phyloP scores from a whole-genome alignment of 2,329 filamentous ascomycete genomes.

The Alternaria conjuncta region DNA sequence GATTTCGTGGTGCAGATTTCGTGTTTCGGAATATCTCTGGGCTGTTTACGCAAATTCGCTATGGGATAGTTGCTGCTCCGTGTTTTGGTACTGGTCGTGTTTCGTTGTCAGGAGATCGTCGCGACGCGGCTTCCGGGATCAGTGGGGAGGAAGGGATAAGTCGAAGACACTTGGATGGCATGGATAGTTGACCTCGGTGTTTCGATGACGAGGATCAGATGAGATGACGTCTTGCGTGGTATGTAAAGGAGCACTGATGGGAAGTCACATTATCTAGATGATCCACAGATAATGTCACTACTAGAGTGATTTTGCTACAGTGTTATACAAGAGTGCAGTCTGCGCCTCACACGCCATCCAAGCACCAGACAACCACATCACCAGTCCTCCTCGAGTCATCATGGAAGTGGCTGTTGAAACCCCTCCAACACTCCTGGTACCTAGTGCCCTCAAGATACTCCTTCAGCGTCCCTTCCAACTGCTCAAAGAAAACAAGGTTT shows the following conservation, averaged over 20 bases:
- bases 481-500: slow-evolving; percentile 62
- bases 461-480: slow-evolving; percentile 60
- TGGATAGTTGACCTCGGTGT: not conserved
- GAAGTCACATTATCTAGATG: not conserved
- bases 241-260: not conserved
- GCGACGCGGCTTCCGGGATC: not conserved
- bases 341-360: slow-evolving; percentile 20
- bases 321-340: not conserved
- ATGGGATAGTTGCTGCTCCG: not conserved
- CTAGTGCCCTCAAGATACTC: slow-evolving; percentile 51
- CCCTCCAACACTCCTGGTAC: slow-evolving; percentile 65
- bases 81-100: not conserved
- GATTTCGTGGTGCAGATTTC: not conserved
- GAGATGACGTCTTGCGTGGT: not conserved
- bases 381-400: slow-evolving; percentile 67
- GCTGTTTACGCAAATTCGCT: not conserved
- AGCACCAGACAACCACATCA: slow-evolving; percentile 68
- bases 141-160: not conserved
- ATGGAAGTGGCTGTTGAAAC: slow-evolving; percentile 68
- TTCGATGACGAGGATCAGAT: not conserved
- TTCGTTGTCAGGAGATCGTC: not conserved
- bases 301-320: not conserved
- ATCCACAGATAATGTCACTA: not conserved
- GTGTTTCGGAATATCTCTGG: not conserved
- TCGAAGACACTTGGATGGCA: not conserved